Conservation (phyloP, 2,329 filamentous ascomycete species). For the Elsinoe australis region DNA sequence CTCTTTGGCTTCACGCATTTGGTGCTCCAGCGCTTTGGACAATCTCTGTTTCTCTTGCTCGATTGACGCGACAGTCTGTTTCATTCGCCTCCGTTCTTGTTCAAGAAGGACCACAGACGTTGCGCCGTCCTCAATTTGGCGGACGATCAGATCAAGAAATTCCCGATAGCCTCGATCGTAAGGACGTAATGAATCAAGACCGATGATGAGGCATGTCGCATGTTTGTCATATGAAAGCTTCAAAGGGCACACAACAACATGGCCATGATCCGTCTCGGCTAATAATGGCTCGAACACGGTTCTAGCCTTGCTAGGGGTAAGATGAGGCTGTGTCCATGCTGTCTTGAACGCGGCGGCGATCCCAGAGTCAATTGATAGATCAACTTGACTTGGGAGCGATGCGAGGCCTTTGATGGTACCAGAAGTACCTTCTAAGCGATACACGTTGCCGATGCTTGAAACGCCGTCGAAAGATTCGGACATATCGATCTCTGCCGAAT, state of each 20-base stretch:
- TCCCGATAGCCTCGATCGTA: constrained; percentile 16
- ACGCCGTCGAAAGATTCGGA: neutral
- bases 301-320: neutral
- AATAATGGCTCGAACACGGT: neutral
- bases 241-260: neutral
- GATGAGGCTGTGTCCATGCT: too few species aligned
- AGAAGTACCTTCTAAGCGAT: too few species aligned
- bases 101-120: constrained; percentile 3
- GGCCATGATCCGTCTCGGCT: neutral
- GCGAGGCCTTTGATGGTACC: too few species aligned
- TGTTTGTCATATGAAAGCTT: neutral
- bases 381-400: too few species aligned
- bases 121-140: constrained; percentile 11
- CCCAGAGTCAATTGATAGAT: too few species aligned
- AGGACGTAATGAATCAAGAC: constrained; percentile 11
- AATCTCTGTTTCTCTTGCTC: constrained; percentile 15
- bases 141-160: constrained; percentile 16
- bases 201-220: constrained; percentile 4
- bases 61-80: neutral
- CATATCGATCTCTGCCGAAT: neutral
- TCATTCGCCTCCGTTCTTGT: constrained; percentile 2
- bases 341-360: too few species aligned
- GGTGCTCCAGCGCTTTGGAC: constrained; percentile 13
- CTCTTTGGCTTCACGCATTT: neutral
- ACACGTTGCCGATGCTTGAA: neutral